Percentiles rank a stretch among this genome's conserved stretches.
Conservation (phyloP, 257 asterid species). For the Eustoma russellianum region DNA sequence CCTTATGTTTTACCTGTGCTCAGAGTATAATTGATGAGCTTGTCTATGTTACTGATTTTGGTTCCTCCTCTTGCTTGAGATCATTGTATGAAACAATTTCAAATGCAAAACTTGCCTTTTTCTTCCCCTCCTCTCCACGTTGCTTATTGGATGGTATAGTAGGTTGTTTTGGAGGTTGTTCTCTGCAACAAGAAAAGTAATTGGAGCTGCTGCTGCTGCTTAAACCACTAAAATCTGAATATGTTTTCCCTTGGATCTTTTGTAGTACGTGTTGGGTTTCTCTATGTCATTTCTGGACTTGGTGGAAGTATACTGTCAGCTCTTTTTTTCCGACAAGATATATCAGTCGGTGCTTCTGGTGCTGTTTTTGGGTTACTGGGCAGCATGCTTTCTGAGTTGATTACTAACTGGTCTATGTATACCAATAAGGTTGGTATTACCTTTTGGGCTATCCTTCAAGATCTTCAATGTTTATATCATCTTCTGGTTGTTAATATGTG, state of each 20-base stretch:
- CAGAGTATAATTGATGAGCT: too few relatives aligned
- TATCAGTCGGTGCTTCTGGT: constrained; percentile 96
- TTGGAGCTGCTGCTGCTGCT: background rate
- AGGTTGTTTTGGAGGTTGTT: background rate
- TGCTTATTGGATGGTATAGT: background rate
- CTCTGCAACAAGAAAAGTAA: background rate
- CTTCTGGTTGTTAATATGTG: background rate
- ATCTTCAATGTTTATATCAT: background rate
- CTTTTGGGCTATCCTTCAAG: background rate
- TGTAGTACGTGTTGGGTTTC: constrained; percentile 66
- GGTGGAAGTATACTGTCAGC: constrained; percentile 85
- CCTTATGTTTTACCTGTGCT: too few relatives aligned
- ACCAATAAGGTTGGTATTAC: constrained; percentile 57
- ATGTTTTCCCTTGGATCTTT: constrained; percentile 8
- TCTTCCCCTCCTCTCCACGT: background rate
- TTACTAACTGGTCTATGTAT: constrained; percentile 85
- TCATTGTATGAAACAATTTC: too few relatives aligned
- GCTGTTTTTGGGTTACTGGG: constrained; percentile 91
- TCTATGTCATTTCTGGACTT: constrained; percentile 73
- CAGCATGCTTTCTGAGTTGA: constrained; percentile 83
- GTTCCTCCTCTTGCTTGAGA: too few relatives aligned
- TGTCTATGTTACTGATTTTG: too few relatives aligned
- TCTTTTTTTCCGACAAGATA: constrained; percentile 67
- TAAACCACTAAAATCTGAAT: background rate
- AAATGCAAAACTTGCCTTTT: background rate